Evolutionary conservation across 2,329 filamentous ascomycete genomes (phyloP), one percentile per base, ranked within the genome.

Genomic region (Diplodia sapinea): DNA sequence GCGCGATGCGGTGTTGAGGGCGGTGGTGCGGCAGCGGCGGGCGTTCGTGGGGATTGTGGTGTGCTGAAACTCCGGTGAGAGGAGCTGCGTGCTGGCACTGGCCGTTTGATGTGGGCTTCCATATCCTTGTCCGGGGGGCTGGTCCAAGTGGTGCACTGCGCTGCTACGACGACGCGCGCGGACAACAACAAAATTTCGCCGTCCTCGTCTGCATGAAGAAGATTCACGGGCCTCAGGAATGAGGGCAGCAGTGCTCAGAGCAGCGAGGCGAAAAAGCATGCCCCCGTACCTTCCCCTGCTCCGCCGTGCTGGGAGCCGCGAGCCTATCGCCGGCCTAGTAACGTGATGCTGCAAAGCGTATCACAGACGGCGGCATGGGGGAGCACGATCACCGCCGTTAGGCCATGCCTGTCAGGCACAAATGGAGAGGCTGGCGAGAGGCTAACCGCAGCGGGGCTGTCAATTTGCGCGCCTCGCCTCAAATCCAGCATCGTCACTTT

Each of bases 51-150:
- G 59, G 59, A 63, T 63, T 63, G 59, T 51, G 59, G 50, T 63
- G 59, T 63, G 50, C 59, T 63, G 59, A 63, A 63, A 63, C 59
- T 63, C 59, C 59, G 59, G 59, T 63, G 59, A 63, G 59, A 63
- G 59, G 43, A 63, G 59, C 59, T 51, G 59, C 59, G 59, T n/a
- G 59, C 59, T 63, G 59, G 59, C 59, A 63, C 31, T 47, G 59
- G 59, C 59, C 59, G 59, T 50, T 63, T 63, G 59, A 63, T 63
- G 59, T 63, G 59, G 59, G 59, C 59, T 51, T 63, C 59, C 59
- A 63, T 62, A 62, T 63, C 59, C 59, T 63, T 50, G 59, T 63
- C 59, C 59, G 59, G 59, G 59, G 59, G 59, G 59, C 59, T 51
- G 59, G 59, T 43, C 59, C 59, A 47, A 63, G 59, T 63, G 59